phyloP scores from a whole-genome alignment of 768 basidiomycete species.

The Mycena pura region DNA sequence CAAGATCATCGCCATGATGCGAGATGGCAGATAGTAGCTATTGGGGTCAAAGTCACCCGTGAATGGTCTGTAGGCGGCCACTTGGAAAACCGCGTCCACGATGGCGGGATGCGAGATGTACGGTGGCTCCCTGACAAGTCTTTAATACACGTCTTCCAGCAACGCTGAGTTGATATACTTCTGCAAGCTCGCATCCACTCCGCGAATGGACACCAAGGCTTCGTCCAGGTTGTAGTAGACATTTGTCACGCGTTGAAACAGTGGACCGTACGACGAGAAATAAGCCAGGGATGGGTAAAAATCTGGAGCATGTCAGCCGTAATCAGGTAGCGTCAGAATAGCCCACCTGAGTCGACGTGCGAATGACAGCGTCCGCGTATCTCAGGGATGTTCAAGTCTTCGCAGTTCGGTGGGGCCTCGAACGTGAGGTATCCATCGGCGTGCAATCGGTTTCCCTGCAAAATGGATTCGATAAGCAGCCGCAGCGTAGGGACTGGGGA shows the following conservation, averaged over 20 bases:
- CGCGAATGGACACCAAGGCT: conserved; percentile 7
- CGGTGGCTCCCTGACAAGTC: background rate
- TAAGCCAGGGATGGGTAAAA: conserved; percentile 10
- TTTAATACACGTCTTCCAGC: background rate
- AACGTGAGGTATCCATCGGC: conserved; percentile 9
- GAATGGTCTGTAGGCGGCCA: conserved; percentile 37
- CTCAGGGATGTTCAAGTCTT: background rate
- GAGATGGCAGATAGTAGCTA: conserved; percentile 42
- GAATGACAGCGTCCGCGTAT: background rate
- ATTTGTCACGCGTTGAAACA: conserved; percentile 7
- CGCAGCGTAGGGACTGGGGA: too few species aligned
- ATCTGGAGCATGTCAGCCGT: background rate
- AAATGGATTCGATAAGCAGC: background rate
- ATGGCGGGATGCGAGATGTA: conserved; percentile 12
- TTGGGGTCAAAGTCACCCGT: conserved; percentile 36
- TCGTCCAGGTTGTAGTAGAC: background rate
- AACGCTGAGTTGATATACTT: conserved; percentile 17
- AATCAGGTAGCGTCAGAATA: background rate
- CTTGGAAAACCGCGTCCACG: conserved; percentile 45
- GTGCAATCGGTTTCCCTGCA: background rate
- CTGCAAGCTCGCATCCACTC: conserved; percentile 7
- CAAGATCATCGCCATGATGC: conserved; percentile 26
- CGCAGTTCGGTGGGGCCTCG: background rate
- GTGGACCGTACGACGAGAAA: conserved; percentile 7
- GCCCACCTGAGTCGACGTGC: conserved; percentile 4